Evolutionary conservation across 2,329 filamentous ascomycete species (phyloP).

Genomic region (Stemphylium vesicarium): DNA sequence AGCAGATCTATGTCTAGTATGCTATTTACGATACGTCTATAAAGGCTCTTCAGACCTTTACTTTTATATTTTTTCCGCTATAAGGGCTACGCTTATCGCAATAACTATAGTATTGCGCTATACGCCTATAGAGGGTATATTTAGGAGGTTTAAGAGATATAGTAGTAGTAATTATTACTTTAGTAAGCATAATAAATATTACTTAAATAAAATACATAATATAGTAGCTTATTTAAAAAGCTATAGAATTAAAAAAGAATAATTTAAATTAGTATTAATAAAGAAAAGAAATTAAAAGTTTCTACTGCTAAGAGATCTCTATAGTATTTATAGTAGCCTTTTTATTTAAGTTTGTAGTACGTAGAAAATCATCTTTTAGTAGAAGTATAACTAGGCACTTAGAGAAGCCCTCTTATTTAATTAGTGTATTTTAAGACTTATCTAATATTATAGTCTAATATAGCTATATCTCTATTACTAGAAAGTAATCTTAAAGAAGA

Average conservation of each 20-base stretch:
- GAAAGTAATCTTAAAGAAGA: too few relatives aligned
- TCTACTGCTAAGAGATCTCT: slow-evolving; percentile 1
- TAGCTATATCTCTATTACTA: too few relatives aligned
- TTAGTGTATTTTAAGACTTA: neutral
- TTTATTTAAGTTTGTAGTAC: slow-evolving; percentile 10
- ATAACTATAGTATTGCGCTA: neutral
- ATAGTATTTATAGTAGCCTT: slow-evolving; percentile 9
- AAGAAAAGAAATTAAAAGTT: neutral
- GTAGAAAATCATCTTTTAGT: neutral
- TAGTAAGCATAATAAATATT: neutral
- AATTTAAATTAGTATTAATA: neutral
- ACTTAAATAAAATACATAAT: slow-evolving; percentile 7
- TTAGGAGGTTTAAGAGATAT: neutral
- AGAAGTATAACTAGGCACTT: neutral
- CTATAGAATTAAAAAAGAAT: neutral
- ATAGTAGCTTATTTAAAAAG: neutral
- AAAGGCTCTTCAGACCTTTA: neutral
- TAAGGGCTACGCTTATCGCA: neutral
- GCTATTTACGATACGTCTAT: neutral
- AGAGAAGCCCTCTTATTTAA: neutral
- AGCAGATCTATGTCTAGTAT: neutral
- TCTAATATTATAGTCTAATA: too few relatives aligned
- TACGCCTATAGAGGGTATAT: neutral
- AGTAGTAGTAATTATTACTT: neutral
- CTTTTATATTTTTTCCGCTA: neutral